Conservation (phyloP, 306 rosid genomes). For the Rosa lucieae region DNA sequence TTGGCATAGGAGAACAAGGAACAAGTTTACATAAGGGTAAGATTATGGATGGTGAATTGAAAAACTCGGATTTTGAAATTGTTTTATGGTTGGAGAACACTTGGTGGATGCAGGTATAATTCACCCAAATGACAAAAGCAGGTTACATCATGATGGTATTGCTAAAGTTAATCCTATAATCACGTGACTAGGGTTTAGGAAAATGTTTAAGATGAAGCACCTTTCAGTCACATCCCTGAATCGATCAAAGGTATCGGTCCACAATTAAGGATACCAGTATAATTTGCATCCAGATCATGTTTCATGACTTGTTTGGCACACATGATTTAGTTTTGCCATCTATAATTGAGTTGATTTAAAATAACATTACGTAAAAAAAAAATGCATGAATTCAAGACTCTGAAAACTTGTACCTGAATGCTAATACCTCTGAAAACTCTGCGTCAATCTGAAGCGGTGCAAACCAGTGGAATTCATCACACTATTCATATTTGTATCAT, state of each 20-base stretch:
- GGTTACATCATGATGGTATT: neutral
- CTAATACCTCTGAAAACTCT: constrained; percentile 71
- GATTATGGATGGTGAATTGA: neutral
- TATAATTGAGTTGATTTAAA: neutral
- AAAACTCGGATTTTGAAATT: neutral
- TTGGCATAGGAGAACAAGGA: neutral
- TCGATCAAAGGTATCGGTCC: neutral
- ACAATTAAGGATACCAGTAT: neutral
- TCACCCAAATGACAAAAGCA: neutral
- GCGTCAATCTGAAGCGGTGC: constrained; percentile 65
- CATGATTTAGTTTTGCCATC: neutral
- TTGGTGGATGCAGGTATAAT: neutral
- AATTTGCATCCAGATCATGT: neutral
- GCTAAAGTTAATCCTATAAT: neutral
- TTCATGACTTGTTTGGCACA: neutral
- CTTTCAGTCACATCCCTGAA: constrained; percentile 1
- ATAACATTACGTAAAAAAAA: neutral
- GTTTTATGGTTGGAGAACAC: neutral
- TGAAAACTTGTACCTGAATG: constrained; percentile 59
- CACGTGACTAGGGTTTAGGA: neutral
- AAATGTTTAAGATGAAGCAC: neutral
- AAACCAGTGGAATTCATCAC: constrained; percentile 25
- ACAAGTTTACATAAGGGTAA: neutral
- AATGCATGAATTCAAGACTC: neutral
- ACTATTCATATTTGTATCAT: neutral